Percentiles rank a stretch among this genome's conserved stretches.
These are phyloP conservation scores for Solanum sparsipilum DNA, from an alignment of 257 asterid species.

Conservation along the genomic window DNA sequence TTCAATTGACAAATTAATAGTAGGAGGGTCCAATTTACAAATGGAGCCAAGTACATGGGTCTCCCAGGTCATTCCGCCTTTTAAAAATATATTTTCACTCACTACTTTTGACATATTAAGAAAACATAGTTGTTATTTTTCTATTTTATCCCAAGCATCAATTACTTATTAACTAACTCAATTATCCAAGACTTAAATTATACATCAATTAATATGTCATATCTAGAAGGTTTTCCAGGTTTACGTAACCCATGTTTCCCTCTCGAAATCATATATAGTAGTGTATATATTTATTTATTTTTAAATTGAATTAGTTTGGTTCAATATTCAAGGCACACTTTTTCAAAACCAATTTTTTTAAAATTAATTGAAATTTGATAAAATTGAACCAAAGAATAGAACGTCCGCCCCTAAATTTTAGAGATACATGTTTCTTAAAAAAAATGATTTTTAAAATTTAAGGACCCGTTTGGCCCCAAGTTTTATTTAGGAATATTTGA, in stretches of 20 bases:
- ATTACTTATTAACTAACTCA: neutral
- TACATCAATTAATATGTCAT: neutral
- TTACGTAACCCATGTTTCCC: neutral
- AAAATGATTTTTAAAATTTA: no score
- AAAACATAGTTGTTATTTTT: neutral
- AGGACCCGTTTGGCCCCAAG: neutral
- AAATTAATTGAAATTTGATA: no score
- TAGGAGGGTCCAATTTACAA: no score
- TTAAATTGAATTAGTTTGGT: neutral
- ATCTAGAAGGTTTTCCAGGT: neutral
- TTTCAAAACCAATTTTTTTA: no score
- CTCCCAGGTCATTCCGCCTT: no score
- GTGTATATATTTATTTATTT: no score
- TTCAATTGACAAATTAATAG: no score
- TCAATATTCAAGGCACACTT: neutral
- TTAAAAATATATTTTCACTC: no score
- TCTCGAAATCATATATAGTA: neutral
- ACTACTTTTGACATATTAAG: neutral
- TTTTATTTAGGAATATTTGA: no score
- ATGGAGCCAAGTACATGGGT: no score
- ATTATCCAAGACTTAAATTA: neutral
- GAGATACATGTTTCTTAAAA: neutral
- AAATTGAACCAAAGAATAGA: no score
- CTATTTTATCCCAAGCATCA: neutral
- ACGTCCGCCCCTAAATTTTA: rapidly evolving